Evolutionary conservation across 495 filamentous ascomycete genomes (phyloP).

Genomic region (Neurospora pannonica): DNA sequence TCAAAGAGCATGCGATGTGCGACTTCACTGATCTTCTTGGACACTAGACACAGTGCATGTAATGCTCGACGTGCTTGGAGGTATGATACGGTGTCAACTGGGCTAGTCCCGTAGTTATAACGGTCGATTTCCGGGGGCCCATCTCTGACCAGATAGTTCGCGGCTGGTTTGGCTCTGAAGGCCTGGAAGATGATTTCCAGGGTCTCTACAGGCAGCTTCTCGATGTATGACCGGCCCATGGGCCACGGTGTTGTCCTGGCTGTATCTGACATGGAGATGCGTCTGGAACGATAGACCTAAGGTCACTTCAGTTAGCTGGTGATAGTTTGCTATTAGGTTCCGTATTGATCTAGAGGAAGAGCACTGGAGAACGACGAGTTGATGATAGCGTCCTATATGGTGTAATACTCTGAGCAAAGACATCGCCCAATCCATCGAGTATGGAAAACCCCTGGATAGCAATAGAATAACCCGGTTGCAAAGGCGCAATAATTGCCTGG

Average conservation of each 20-base stretch:
- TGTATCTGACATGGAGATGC: neutral
- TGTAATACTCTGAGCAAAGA: too few species aligned
- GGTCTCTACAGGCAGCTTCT: neutral
- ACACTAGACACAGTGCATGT: neutral
- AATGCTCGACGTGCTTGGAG: neutral
- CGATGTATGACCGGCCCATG: neutral
- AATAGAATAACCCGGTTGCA: too few species aligned
- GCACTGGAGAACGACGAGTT: too few species aligned
- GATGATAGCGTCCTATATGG: too few species aligned
- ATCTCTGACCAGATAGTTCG: neutral
- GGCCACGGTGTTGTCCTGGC: neutral
- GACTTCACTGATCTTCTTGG: neutral
- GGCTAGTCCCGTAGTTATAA: neutral
- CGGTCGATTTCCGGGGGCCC: rapidly evolving
- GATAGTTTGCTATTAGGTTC: too few species aligned
- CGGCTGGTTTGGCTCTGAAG: neutral
- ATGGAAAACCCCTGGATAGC: too few species aligned
- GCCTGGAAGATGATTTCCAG: neutral
- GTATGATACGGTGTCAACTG: neutral
- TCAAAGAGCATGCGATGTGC: neutral
- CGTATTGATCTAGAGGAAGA: too few species aligned
- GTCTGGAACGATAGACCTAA: too few species aligned
- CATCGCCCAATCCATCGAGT: rapidly evolving
- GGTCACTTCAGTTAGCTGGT: too few species aligned
- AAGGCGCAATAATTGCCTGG: too few species aligned